Conservation (phyloP, 140 eudicot species). For the Artemisia princeps region DNA sequence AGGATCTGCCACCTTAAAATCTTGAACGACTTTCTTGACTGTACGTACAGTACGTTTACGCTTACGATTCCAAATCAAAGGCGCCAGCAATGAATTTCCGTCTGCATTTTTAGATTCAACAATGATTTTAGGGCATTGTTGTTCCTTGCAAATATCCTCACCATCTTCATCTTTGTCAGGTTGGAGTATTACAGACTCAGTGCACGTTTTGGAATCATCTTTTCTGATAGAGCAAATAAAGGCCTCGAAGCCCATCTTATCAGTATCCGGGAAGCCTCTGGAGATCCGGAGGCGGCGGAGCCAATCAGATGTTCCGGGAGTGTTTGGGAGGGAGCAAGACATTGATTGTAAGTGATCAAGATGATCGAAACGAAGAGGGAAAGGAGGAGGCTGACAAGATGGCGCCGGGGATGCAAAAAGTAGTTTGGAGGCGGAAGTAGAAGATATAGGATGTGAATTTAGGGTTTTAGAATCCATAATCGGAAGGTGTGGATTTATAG, state of each 20-base stretch:
- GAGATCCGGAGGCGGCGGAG: not conserved
- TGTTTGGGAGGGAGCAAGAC: not conserved
- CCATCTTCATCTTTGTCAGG: too few relatives aligned
- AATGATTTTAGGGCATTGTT: too few relatives aligned
- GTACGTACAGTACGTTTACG: constrained; percentile 18
- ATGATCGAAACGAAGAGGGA: not conserved
- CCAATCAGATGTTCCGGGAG: not conserved
- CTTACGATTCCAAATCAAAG: constrained; percentile 16
- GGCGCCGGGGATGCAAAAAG: not conserved
- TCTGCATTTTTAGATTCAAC: too few relatives aligned
- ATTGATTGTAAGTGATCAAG: not conserved
- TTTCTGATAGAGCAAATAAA: not conserved
- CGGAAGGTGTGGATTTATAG: too few relatives aligned
- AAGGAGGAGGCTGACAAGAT: not conserved
- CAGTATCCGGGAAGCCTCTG: not conserved
- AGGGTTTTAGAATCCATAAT: too few relatives aligned
- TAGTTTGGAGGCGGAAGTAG: not conserved
- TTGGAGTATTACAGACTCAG: not conserved
- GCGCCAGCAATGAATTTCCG: too few relatives aligned
- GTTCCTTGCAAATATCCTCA: too few relatives aligned
- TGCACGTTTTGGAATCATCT: not conserved
- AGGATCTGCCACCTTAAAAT: constrained; percentile 15
- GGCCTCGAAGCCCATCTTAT: too few relatives aligned
- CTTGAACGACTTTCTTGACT: constrained; percentile 12
- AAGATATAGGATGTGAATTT: too few relatives aligned